Evolutionary conservation across 306 rosid genomes (phyloP).

Genomic region (Coriaria nepalensis): DNA sequence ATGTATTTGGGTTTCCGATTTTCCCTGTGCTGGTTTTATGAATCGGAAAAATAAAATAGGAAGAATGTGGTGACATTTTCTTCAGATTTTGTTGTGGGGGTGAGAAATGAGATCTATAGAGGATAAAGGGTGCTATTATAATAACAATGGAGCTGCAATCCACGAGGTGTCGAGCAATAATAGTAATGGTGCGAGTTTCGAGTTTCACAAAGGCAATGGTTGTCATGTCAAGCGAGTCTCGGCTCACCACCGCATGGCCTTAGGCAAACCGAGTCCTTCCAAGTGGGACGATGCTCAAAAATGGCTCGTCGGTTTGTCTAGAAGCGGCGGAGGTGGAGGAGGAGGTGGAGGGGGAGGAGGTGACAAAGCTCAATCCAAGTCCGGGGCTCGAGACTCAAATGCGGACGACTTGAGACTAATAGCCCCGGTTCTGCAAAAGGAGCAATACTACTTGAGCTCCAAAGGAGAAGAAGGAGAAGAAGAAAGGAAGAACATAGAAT

Average conservation of each 20-base stretch:
- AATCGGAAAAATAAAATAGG: no score
- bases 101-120: constrained; percentile 67
- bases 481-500: constrained; percentile 68
- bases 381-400: constrained; percentile 73
- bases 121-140: constrained; percentile 54
- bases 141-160: constrained; percentile 17
- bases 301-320: constrained; percentile 85
- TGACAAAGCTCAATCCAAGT: constrained; percentile 55
- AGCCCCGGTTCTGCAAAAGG: constrained; percentile 80
- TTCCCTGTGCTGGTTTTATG: no score
- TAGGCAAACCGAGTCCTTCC: constrained; percentile 83
- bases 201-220: constrained; percentile 62
- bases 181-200: constrained; percentile 34
- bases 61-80: no score
- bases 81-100: neutral
- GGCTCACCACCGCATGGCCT: constrained; percentile 39
- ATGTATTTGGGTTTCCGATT: no score
- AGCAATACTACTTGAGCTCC: constrained; percentile 45
- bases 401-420: constrained; percentile 93
- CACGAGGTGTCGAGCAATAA: constrained; percentile 37
- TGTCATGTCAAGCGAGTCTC: constrained; percentile 21
- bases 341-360: constrained; percentile 21
- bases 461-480: constrained; percentile 36
- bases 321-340: neutral
- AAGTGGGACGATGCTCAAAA: constrained; percentile 99